Conservation (phyloP, 345 rosid genomes). For the Crucihimalaya himalaica region DNA sequence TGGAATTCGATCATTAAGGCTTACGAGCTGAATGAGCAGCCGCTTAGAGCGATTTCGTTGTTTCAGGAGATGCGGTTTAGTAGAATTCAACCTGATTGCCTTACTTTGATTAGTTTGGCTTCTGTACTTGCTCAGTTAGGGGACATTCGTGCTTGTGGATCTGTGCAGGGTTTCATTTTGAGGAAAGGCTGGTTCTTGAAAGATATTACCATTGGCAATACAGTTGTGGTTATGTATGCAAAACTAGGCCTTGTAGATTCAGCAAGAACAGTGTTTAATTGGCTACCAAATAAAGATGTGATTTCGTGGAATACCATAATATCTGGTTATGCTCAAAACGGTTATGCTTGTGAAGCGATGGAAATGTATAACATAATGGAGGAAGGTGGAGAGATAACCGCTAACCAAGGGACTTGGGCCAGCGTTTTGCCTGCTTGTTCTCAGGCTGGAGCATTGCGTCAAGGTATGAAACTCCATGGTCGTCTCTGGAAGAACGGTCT, state of each 20-base stretch:
- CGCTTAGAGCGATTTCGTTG: conserved; percentile 39
- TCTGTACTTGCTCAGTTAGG: conserved; percentile 51
- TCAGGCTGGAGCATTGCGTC: conserved; percentile 55
- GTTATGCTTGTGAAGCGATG: conserved; percentile 62
- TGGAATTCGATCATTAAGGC: conserved; percentile 70
- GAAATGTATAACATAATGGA: conserved; percentile 48
- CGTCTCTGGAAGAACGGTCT: conserved; percentile 46
- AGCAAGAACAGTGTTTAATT: conserved; percentile 48
- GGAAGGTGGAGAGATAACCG: conserved; percentile 40
- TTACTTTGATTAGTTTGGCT: conserved; percentile 56
- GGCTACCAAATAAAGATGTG: conserved; percentile 49
- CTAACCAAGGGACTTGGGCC: conserved; percentile 63
- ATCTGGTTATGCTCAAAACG: conserved; percentile 60
- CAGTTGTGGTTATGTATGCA: conserved; percentile 58
- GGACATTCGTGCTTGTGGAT: conserved; percentile 39
- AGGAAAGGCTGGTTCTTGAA: conserved; percentile 50
- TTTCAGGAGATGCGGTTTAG: conserved; percentile 45
- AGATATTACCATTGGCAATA: conserved; percentile 49
- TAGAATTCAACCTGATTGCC: conserved; percentile 48
- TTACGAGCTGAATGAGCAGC: conserved; percentile 54
- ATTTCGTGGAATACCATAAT: conserved; percentile 61
- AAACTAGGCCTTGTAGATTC: conserved; percentile 48
- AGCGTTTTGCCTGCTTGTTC: conserved; percentile 61
- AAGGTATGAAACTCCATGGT: conserved; percentile 58
- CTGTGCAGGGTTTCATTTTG: conserved; percentile 47